Conservation (phyloP, 192 early-diverging fungal species). For the Entomortierella lignicola region DNA sequence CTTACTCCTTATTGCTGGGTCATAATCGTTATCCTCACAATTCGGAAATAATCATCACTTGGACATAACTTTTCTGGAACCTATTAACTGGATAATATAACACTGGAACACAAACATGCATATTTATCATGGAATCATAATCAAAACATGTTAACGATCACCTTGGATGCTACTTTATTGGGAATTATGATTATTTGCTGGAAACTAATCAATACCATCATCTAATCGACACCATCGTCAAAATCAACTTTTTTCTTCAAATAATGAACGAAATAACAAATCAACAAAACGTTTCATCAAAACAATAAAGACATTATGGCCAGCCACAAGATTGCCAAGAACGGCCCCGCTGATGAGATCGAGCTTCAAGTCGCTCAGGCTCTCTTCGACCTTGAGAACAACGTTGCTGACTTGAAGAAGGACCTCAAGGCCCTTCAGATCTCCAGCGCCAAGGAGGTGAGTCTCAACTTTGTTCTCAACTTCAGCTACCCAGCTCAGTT, state of each 20-base stretch:
- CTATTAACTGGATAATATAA: neutral
- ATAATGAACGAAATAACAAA: neutral
- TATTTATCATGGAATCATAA: neutral
- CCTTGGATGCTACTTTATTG: neutral
- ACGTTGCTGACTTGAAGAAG: slow-evolving; percentile 96
- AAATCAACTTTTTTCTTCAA: slow-evolving; percentile 1
- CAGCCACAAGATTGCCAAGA: slow-evolving; percentile 59
- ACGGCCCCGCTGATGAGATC: slow-evolving; percentile 76
- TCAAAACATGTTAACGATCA: neutral
- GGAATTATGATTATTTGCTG: neutral
- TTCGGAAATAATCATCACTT: no score
- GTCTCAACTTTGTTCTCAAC: slow-evolving; percentile 8
- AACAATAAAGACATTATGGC: slow-evolving; percentile 62
- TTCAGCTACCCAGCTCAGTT: neutral
- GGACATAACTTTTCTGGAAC: no score
- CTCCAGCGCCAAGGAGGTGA: slow-evolving; percentile 93
- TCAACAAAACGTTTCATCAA: neutral
- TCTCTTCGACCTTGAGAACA: slow-evolving; percentile 94
- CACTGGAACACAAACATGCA: neutral
- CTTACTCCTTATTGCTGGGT: neutral
- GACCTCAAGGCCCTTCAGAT: slow-evolving; percentile 97
- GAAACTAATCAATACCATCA: slow-evolving; percentile 1
- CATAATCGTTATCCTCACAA: neutral
- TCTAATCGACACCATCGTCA: neutral
- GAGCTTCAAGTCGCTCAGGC: slow-evolving; percentile 96